Conservation (phyloP, 345 rosid species). For the Ailanthus altissimus region DNA sequence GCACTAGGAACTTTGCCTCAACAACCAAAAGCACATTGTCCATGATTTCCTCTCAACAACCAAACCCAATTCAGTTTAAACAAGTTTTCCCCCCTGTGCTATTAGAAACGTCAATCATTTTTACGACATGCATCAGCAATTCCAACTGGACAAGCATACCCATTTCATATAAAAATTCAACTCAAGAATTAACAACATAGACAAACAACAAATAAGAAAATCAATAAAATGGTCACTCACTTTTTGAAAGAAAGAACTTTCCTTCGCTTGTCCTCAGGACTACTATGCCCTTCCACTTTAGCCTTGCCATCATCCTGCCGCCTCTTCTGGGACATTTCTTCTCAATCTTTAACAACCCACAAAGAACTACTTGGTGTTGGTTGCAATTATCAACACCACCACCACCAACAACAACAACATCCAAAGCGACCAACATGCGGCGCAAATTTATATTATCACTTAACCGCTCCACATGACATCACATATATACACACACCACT, state of each 20-base stretch:
- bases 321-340: constrained; percentile 84
- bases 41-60: constrained; percentile 4
- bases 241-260: constrained; percentile 53
- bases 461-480: neutral
- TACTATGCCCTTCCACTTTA: constrained; percentile 33
- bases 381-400: constrained; percentile 11
- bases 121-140: neutral
- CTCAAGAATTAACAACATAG: neutral
- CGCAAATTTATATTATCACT: neutral
- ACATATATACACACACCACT: neutral
- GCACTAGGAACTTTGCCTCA: neutral
- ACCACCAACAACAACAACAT: constrained; percentile 2
- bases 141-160: constrained; percentile 6
- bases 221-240: constrained; percentile 28
- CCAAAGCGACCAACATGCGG: constrained; percentile 40
- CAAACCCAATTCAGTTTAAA: constrained; percentile 17
- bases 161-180: neutral
- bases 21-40: constrained; percentile 8
- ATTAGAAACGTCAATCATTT: constrained; percentile 1
- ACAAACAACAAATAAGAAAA: neutral
- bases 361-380: constrained; percentile 16
- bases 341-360: neutral
- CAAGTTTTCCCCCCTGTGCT: neutral
- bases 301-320: constrained; percentile 70
- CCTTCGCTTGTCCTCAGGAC: constrained; percentile 71